phyloP scores from a whole-genome alignment of 306 rosid genomes.

The Vicia sativa region DNA sequence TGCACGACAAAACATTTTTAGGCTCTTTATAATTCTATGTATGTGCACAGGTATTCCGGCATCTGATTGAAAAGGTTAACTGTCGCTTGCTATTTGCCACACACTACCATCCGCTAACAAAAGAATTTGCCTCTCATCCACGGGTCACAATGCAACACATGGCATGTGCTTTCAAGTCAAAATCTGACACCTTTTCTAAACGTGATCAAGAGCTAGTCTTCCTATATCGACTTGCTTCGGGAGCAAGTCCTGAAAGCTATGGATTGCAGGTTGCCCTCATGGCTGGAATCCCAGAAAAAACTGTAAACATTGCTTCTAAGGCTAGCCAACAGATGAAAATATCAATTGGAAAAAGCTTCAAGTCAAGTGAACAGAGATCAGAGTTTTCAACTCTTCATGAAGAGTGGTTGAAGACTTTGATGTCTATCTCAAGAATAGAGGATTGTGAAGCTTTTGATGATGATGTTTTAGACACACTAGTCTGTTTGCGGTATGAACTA shows the following conservation, averaged over 20 bases:
- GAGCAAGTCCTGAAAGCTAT: slow-evolving; percentile 91
- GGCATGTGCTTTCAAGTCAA: slow-evolving; percentile 82
- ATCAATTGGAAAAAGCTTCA: slow-evolving; percentile 65
- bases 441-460: slow-evolving; percentile 49
- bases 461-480: slow-evolving; percentile 67
- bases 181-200: slow-evolving; percentile 49
- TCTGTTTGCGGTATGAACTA: slow-evolving; percentile 74
- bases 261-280: slow-evolving; percentile 91
- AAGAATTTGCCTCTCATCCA: slow-evolving; percentile 93
- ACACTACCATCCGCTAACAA: slow-evolving; percentile 91
- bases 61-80: slow-evolving; percentile 80
- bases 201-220: slow-evolving; percentile 68
- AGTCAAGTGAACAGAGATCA: slow-evolving; percentile 73
- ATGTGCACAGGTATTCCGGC: slow-evolving; percentile 78
- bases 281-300: slow-evolving; percentile 87
- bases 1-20: not conserved
- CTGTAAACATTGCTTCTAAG: slow-evolving; percentile 68
- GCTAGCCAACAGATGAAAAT: slow-evolving; percentile 73
- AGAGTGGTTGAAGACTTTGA: slow-evolving; percentile 74
- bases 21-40: slow-evolving; percentile 16
- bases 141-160: slow-evolving; percentile 85
- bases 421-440: slow-evolving; percentile 48
- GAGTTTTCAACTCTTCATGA: slow-evolving; percentile 93
- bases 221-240: slow-evolving; percentile 73
- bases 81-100: slow-evolving; percentile 96